Base-by-base conservation (phyloP, 2,329 filamentous ascomycete genomes). In the Phoma sp. region DNA sequence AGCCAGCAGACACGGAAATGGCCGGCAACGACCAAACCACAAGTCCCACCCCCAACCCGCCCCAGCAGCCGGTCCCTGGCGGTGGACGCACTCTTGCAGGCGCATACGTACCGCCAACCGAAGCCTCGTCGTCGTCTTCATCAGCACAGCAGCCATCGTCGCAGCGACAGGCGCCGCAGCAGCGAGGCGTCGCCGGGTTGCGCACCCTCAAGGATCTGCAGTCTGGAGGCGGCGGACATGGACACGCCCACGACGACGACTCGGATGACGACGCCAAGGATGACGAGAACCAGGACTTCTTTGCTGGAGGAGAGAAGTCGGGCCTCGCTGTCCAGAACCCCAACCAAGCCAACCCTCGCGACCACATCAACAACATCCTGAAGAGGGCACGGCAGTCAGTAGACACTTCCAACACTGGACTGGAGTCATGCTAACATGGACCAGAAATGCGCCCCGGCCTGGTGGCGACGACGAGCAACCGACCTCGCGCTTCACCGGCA, bases 241-340 rank as follows among this genome's bases (percentile, higher is more conserved):
- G 76, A 33, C 77, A 83, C 60, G 80, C 85, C 43, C 80, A 84
- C 44, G 65, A 58, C 12, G 79, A 87, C 48, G 81, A 84, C 17
- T 84, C 86, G 46, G 84, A 88, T n/a, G 82, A 84, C 3, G 83
- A 87, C 15, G 78, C 83, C 1, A 81, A 88, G 1, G 84, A 87
- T 25, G 80, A 84, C 32, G 82, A 86, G 60, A 81, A 82, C 24
- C 80, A 81, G 55, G 90, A 95, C 69, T 79, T 93, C 60, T 95
- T 93, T 74, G 88, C 91, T 19, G 91, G 91, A 46, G 91, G 91
- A 31, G 91, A 94, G 77, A 95, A 95, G 81, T 94, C 90, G 27
- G 86, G 85, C n/a, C 76, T 88, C 24, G 86, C 86, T 6, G 86
- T 88, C 51, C 84, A 88, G 70, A 86, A 88, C 65, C 86, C 86